Base-by-base conservation (phyloP, 805 yeast species). In the Kodamaea fukazawae region DNA sequence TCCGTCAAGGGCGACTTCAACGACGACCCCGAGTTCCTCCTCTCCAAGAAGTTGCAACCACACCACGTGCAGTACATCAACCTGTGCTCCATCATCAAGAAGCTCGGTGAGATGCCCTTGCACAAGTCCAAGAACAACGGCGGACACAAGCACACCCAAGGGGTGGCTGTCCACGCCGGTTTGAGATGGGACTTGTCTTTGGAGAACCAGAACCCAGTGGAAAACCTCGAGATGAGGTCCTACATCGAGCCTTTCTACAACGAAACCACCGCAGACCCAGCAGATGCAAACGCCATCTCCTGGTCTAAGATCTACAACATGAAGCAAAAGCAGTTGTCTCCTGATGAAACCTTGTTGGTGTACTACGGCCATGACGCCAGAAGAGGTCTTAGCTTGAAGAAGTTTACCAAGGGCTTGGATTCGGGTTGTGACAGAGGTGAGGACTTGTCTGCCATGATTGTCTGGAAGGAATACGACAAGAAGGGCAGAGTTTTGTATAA, bases 301-400 rank as follows among this genome's bases (percentile, higher is more conserved):
- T 82, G 89, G 88, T 72, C 75, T 34, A 74, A 74, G 46, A 49
- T 76, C 12, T 82, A 79, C 76, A 75, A 76, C 46, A 47, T 55
- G 31, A 65, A 67, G 43, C 78, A 73, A 48, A 57, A 60, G 38
- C 48, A 56, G 45, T n/a, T 49, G 50, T 26, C 58, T 61, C 29
- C 60, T 54, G 30, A 61, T 57, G 55, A 60, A 50, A 34, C 66
- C 38, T 30, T 38, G 12, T 65, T 73, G 15, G 88, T 86, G 3
- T 79, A 78, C 51, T 90, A 90, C 56, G 98, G 97, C 1, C 98
- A 90, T 55, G 95, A 87, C 55, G 95, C 97, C 3, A 70, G 78
- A 40, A 67, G 81, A 40, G 96, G 96, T 1, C 72, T 89, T 36
- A 78, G 75, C 40, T 47, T 81, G 36, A 74, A 75, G 47, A 73